Evolutionary conservation across 1,139 yeast species (phyloP).

Genomic region (Magnusiomyces suaveolens): DNA sequence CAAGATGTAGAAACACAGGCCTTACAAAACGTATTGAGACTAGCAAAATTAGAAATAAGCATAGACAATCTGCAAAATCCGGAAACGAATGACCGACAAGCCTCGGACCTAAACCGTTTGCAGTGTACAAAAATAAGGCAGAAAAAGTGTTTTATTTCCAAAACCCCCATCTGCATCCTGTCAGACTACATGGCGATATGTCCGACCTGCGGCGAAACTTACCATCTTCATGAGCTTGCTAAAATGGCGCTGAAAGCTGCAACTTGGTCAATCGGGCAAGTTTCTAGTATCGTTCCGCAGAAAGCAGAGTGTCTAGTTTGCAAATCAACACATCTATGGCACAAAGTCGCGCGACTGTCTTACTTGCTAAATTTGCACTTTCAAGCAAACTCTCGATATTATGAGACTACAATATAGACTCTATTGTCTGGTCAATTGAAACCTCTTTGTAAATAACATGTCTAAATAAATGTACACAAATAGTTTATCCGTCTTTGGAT

Average conservation of each 20-base stretch:
- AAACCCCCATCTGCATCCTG: background rate
- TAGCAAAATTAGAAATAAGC: background rate
- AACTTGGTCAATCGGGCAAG: background rate
- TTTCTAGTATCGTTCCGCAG: background rate
- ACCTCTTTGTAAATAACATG: no score
- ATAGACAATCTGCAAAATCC: background rate
- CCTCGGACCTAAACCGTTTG: background rate
- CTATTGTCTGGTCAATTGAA: no score
- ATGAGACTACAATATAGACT: no score
- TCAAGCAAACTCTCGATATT: background rate
- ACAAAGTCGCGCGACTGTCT: background rate
- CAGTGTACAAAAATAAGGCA: no score
- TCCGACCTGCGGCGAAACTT: background rate
- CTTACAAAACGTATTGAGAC: background rate
- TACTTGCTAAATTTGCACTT: background rate
- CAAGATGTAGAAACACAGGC: background rate
- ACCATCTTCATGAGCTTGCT: background rate
- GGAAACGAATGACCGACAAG: background rate
- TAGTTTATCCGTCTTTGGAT: no score
- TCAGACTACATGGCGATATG: background rate
- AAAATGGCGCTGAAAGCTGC: background rate
- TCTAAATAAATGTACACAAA: no score
- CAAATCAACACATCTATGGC: background rate
- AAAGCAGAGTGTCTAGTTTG: background rate
- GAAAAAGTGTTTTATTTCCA: background rate